A percentile compares a stretch with the other conserved stretches of the same genome.
phyloP scores from a whole-genome alignment of 2,329 filamentous ascomycete genomes.

The Colletotrichum chlorophyti region DNA sequence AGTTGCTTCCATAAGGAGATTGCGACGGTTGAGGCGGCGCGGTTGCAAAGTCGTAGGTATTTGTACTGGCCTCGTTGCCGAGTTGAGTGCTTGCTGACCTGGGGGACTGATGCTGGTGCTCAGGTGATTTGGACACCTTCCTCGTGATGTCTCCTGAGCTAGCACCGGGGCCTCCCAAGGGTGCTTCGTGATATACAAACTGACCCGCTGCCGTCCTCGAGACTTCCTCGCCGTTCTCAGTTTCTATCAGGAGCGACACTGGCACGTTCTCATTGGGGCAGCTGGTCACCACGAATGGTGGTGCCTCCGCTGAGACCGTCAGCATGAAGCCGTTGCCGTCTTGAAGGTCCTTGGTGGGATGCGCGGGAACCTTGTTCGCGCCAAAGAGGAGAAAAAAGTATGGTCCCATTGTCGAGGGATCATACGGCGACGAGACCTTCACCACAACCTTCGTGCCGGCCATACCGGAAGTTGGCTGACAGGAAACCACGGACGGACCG shows the following conservation, averaged over 20 bases:
- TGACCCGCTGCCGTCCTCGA: conserved; percentile 54
- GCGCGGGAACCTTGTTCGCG: conserved; percentile 70
- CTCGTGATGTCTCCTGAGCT: conserved; percentile 49
- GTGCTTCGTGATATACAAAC: conserved; percentile 52
- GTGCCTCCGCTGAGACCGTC: conserved; percentile 74
- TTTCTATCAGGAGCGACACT: conserved; percentile 60
- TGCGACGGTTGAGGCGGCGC: conserved; percentile 46
- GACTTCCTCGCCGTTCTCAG: conserved; percentile 58
- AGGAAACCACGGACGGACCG: conserved; percentile 69
- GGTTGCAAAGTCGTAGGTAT: conserved; percentile 63
- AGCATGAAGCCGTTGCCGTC: conserved; percentile 72
- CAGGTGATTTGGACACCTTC: conserved; percentile 50
- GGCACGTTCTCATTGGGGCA: conserved; percentile 59
- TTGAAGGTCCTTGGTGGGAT: conserved; percentile 67
- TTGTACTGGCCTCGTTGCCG: conserved; percentile 52
- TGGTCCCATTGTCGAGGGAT: conserved; percentile 66
- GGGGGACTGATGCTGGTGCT: conserved; percentile 48
- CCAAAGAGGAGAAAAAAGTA: conserved; percentile 78
- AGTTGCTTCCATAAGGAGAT: conserved; percentile 44
- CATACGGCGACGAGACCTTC: conserved; percentile 77
- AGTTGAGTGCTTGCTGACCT: conserved; percentile 36
- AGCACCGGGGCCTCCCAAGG: conserved; percentile 37
- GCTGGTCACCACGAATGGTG: conserved; percentile 61
- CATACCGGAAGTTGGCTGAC: conserved; percentile 71
- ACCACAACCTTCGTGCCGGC: conserved; percentile 76